A percentile compares a stretch with the other conserved stretches of the same genome.
These are phyloP conservation scores for Colletotrichum graminicola DNA, from an alignment of 2,329 filamentous ascomycete species.

Conservation along the genomic window DNA sequence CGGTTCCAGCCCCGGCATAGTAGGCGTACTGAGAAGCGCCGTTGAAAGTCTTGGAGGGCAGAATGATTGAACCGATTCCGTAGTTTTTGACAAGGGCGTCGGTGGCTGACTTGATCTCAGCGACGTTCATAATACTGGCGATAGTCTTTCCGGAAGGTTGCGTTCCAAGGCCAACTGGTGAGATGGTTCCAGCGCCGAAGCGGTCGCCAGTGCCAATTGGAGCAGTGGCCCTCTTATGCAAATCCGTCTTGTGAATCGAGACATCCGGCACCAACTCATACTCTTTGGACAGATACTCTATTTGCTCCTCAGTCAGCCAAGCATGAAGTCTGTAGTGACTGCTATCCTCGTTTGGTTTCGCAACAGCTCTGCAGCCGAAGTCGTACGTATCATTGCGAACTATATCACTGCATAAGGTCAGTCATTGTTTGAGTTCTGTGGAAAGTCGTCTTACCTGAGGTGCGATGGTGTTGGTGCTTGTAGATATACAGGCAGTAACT, in stretches of 20 bases:
- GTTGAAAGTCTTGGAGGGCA: constrained; percentile 56
- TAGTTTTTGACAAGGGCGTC: constrained; percentile 57
- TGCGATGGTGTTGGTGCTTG: constrained; percentile 23
- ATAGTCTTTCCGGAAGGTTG: constrained; percentile 46
- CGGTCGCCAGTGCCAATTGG: constrained; percentile 52
- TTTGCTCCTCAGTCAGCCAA: constrained; percentile 37
- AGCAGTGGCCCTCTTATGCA: constrained; percentile 33
- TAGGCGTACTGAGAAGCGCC: constrained; percentile 50
- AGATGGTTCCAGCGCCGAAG: constrained; percentile 35
- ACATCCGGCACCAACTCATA: constrained; percentile 29
- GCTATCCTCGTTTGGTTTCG: constrained; percentile 30
- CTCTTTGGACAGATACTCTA: constrained; percentile 32
- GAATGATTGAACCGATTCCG: constrained; percentile 56
- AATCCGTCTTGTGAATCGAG: constrained; percentile 20
- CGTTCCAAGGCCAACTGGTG: constrained; percentile 51
- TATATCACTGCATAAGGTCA: constrained; percentile 21
- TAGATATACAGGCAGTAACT: constrained; percentile 31
- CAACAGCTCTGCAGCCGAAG: constrained; percentile 37
- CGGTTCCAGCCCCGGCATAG: constrained; percentile 44
- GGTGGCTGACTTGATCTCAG: constrained; percentile 59
- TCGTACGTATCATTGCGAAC: constrained; percentile 37
- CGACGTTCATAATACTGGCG: constrained; percentile 58
- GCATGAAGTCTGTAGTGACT: constrained; percentile 38
- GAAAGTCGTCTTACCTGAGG: constrained; percentile 12
- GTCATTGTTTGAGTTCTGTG: not conserved